Base-by-base conservation (phyloP, 140 eudicot species). In the Flaveria floridana region DNA sequence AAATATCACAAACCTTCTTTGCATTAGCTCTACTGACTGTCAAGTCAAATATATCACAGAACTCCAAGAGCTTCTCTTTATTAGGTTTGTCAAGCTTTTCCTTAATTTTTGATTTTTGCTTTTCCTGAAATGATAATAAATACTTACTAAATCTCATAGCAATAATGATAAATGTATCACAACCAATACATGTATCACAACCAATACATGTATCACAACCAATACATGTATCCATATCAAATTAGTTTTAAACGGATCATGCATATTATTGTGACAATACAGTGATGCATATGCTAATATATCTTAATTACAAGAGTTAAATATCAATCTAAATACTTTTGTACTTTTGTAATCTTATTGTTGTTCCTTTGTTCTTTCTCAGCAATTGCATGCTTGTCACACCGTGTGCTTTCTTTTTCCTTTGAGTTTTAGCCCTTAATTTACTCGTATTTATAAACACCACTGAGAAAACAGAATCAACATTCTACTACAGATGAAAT, bases 11-110 rank as follows among this genome's bases (percentile, higher is more conserved):
- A 37, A 93, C 99, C 99, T 94, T 94, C 69, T 73, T 95, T 6
- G 83, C 63, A 7, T 82, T 82, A 75, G 95, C 57, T 81, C 81
- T 91, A 64, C 82, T 39, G 75, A 95, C 65, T 68, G 95, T 84
- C 72, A 95, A 56, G 80, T 95, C 99, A 20, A 95, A 83, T 16
- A 95, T 81, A 76, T 95, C 97, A n/a, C 99, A 95, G 72, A 88
- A 81, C 57, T 91, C 99, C 80, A 87, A 11, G 71, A 95, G 84
- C 72, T 90, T 95, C 79, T 95, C 99, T 78, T 91, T 95, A 30
- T 76, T 82, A 61, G 48, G 74, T 84, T 91, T 95, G 79, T 95
- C 99, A 59, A 95, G 80, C 78, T 91, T 95, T 76, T 95, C 99
- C 77, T 83, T 91, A 13, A 95, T 76, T 82, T 83, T 95, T 11